Evolutionary conservation across 768 basidiomycete species (phyloP), one percentile per base, ranked within the genome.

Genomic region (Tricholoma terreum): DNA sequence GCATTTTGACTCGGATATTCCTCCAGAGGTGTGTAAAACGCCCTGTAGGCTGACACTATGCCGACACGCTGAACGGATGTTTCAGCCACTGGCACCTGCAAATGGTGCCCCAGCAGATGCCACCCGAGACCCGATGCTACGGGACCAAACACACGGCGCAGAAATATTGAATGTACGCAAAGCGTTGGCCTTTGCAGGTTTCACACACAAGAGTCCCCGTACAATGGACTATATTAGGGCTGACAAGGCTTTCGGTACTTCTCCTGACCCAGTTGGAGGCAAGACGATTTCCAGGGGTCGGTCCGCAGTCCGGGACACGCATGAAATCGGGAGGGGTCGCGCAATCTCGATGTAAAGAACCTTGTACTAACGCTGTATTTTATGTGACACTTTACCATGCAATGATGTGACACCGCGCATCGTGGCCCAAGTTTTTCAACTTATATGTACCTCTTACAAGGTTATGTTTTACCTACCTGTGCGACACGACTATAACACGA

Each of bases 1-100:
- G 59, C 95, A 99, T 72, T 98, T 99, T 62, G 95, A 98, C 71
- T 85, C 89, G 53, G 93, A 96, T 71, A 98, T 97, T 65, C 92
- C 92, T 19, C 77, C 89, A 35, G 92, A 95, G 85, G 94, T 93
- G 74, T 67, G 71, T 73, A 31, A 27, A 40, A 33, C 45, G 17
- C 49, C 34, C 24, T 8, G 8, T 15, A 11, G 51, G 42, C 14
- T n/a, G 52, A 9, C 19, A 15, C n/a, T n/a, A 38, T n/a, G 46
- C 7, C 54, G 31, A 33, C 21, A 27, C 45, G 58, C 48, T 67
- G 21, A 66, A 57, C 64, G 65, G 63, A 38, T 69, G 77, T 77
- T 73, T 78, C 75, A 96, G 89, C 92, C 92, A 61, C 84, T 95
- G 33, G 89, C 89, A 64, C 90, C 93, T 66, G 91, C 90, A 45